Evolutionary conservation across 1,139 yeast genomes (phyloP), one percentile per base, ranked within the genome.

Genomic region (Diutina ranongensis): DNA sequence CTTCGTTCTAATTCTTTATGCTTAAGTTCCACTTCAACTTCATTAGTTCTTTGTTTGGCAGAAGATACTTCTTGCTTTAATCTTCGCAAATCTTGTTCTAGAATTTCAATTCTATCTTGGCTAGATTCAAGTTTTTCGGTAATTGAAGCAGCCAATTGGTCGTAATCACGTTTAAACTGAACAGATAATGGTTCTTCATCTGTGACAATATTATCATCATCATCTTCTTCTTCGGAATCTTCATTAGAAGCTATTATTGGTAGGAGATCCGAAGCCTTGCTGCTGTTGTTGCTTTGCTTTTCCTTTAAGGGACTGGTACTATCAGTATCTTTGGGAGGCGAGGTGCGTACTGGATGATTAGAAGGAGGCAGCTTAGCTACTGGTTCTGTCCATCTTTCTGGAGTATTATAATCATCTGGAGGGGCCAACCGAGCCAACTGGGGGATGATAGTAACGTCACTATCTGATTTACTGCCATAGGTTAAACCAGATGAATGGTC

Each of bases 331-430:
- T 25, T 9, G 3, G 32, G 42, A 3, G 31, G 16, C 13, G 31
- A n/a, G 18, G 16, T n/a, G 18, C 42, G 19, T 13, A 15, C 21
- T 9, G 28, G 32, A n/a, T 25, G 42, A 21, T 38, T 8, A 10
- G 21, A 10, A 3, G 42, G 42, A 8, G 42, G 42, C 42, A 25
- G 33, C 19, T 15, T 22, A 1, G 42, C 32, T 7, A 15, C 42
- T 2, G 42, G 42, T 16, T 38, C 42, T n/a, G 42, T 38, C 42
- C 42, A 38, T 13, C 42, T 27, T 16, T 22, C 32, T 3, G 42
- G 42, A 15, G 42, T 38, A 8, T 21, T 25, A 15, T 38, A 38
- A 15, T 38, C 33, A 9, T 13, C 12, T 9, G 42, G 32, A 3
- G 21, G 42, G 4, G 31, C 33, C 12, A 38, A 8, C 3, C 32